Evolutionary conservation across 805 yeast species (phyloP).

Genomic region (Schwanniomyces vanrijiae): DNA sequence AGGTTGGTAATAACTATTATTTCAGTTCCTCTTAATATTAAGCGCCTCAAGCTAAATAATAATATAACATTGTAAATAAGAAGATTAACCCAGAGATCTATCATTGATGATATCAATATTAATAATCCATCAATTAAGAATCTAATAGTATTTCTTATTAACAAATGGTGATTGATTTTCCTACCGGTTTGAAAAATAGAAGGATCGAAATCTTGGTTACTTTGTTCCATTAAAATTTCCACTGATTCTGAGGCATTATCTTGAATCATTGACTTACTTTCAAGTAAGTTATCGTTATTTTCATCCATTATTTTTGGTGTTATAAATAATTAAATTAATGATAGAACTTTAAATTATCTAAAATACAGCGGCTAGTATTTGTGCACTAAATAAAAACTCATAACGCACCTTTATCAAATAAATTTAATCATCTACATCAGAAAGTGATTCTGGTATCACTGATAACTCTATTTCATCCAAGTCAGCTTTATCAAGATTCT

Average conservation of each 20-base stretch:
- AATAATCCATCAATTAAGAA: slow-evolving; percentile 1
- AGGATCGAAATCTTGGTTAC: neutral
- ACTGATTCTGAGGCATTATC: neutral
- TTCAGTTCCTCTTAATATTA: slow-evolving; percentile 2
- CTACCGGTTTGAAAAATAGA: neutral
- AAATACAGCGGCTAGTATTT: neutral
- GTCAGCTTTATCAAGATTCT: neutral
- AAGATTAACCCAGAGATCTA: slow-evolving; percentile 8
- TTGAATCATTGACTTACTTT: too few species aligned
- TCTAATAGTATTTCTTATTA: neutral
- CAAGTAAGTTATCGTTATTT: too few species aligned
- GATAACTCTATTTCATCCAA: neutral
- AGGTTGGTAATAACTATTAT: slow-evolving; percentile 2
- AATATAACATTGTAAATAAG: slow-evolving; percentile 10
- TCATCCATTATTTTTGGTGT: too few species aligned
- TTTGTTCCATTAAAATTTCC: neutral
- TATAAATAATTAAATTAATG: too few species aligned
- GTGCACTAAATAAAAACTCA: neutral
- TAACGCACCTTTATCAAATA: neutral
- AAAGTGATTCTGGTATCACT: neutral
- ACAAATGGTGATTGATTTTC: neutral
- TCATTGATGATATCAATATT: slow-evolving; percentile 1
- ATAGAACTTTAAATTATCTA: too few species aligned
- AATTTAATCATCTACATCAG: neutral
- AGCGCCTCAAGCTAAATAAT: slow-evolving; percentile 10